Base-by-base conservation (phyloP, 2,329 filamentous ascomycete genomes). In the Furcasterigmium furcatum region DNA sequence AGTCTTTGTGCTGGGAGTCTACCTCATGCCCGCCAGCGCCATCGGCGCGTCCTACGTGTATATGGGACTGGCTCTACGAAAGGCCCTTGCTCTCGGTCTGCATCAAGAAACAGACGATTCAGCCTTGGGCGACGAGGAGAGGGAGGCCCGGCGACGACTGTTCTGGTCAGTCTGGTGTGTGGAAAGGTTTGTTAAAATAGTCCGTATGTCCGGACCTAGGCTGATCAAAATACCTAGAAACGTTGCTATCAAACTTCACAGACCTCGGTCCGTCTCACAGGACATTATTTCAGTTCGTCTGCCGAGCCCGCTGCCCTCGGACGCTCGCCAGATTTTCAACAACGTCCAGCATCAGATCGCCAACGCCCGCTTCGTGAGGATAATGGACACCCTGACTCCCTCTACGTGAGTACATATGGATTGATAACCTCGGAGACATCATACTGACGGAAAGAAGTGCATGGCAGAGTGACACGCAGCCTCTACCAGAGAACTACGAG, bases 321-420 rank as follows among this genome's bases (percentile, higher is more conserved):
- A 57, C 49, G 45, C 39, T 32, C 24, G 30, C 0, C 63, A 66
- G 30, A 52, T 39, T 20, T 64, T 61, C 21, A 54, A 64, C 45
- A 67, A 67, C 38, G 41, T 66, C 3, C 52, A 58, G 13, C 58
- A 57, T 21, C 64, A 66, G 35, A 57, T 65, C 41, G 60, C 62
- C 2, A 56, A 62, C 29, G 53, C 53, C 4, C 51, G 50, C 10
- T 46, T 66, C 7, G 57, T 60, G 10, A 54, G 45, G 19, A 60
- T 65, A 13, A 46, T 66, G 0, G 63, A 66, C 32, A 48, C 51
- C 14, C 54, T 62, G 4, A 53, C 57, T 2, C 61, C 61, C 9
- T 44, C 52, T 21, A 48, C 49, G 58, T 58, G 47, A 32, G 48
- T 36, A 8, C 9, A 41, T n/a, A 12, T 32, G 25, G 6, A 32